Conservation (phyloP, 805 yeast species). For the Candida khao-thaluensis region DNA sequence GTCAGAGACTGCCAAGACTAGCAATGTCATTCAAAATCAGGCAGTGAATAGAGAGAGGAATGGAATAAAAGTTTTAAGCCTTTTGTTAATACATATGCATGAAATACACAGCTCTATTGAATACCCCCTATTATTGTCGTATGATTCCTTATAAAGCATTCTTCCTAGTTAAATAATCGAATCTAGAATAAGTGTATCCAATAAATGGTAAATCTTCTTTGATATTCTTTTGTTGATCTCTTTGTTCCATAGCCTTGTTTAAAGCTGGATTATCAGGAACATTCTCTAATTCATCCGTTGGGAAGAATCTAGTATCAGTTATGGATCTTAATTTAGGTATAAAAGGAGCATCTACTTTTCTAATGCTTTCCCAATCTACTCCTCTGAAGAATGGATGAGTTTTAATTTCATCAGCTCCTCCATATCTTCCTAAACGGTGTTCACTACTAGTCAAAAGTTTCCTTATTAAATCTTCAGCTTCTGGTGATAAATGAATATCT, state of each 20-base stretch:
- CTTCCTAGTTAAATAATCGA: slow-evolving; percentile 84
- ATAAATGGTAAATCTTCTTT: slow-evolving; percentile 94
- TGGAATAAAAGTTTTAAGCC: too few species aligned
- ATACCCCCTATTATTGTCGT: too few species aligned
- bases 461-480: slow-evolving; percentile 82
- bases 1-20: too few species aligned
- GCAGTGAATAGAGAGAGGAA: too few species aligned
- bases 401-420: slow-evolving; percentile 91
- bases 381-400: slow-evolving; percentile 91
- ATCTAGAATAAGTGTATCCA: slow-evolving; percentile 94
- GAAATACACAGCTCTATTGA: too few species aligned
- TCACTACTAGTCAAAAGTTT: slow-evolving; percentile 76
- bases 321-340: slow-evolving; percentile 88
- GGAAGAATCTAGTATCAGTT: slow-evolving; percentile 97
- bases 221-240: slow-evolving; percentile 54
- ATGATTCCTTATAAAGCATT: slow-evolving; percentile 49
- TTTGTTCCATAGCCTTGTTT: slow-evolving; percentile 58
- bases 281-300: slow-evolving; percentile 86
- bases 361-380: slow-evolving; percentile 89
- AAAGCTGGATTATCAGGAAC: slow-evolving; percentile 82
- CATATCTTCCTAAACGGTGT: slow-evolving; percentile 76
- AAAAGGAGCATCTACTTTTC: slow-evolving; percentile 89
- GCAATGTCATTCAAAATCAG: too few species aligned
- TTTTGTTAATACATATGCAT: too few species aligned
- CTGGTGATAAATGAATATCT: slow-evolving; percentile 84